Evolutionary conservation across 768 basidiomycete genomes (phyloP).

Genomic region (Pleurotus citrinopileatus): DNA sequence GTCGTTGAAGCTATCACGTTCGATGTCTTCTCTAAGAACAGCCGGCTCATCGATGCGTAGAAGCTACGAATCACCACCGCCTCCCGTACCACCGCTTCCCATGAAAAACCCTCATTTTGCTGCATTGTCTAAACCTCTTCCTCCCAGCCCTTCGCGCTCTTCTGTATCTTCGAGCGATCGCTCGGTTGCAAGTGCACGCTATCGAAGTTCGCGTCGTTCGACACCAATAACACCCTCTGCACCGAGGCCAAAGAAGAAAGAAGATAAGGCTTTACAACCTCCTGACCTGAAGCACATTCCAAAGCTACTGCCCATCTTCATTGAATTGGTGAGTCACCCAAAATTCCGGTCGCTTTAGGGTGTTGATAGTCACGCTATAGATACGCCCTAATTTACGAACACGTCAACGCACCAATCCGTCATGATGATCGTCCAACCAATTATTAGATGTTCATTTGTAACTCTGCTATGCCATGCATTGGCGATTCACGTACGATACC

Average conservation of each 20-base stretch:
- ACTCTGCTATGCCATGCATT: no score
- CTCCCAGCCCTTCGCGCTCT: constrained; percentile 26
- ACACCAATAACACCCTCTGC: constrained; percentile 13
- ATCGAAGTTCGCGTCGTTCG: not conserved
- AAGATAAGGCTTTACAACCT: constrained; percentile 48
- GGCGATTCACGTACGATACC: no score
- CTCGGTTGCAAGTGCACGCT: not conserved
- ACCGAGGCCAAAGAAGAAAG: constrained; percentile 39
- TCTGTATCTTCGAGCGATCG: constrained; percentile 19
- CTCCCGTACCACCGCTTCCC: constrained; percentile 34
- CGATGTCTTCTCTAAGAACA: constrained; percentile 33
- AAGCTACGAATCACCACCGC: constrained; percentile 36
- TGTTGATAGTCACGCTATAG: constrained; percentile 19
- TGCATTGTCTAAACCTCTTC: constrained; percentile 40
- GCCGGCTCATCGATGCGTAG: constrained; percentile 21
- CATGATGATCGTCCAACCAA: constrained; percentile 6
- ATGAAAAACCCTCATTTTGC: constrained; percentile 23
- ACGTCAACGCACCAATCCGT: constrained; percentile 17
- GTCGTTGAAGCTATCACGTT: constrained; percentile 46
- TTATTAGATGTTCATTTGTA: no score
- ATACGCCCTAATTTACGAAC: constrained; percentile 42
- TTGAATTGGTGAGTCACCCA: constrained; percentile 73
- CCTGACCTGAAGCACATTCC: constrained; percentile 80
- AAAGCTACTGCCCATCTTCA: constrained; percentile 82
- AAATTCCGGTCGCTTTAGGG: not conserved